A percentile compares a stretch with the other conserved stretches of the same genome.
phyloP scores from a whole-genome alignment of 257 asterid genomes.

The Plantago ovata region DNA sequence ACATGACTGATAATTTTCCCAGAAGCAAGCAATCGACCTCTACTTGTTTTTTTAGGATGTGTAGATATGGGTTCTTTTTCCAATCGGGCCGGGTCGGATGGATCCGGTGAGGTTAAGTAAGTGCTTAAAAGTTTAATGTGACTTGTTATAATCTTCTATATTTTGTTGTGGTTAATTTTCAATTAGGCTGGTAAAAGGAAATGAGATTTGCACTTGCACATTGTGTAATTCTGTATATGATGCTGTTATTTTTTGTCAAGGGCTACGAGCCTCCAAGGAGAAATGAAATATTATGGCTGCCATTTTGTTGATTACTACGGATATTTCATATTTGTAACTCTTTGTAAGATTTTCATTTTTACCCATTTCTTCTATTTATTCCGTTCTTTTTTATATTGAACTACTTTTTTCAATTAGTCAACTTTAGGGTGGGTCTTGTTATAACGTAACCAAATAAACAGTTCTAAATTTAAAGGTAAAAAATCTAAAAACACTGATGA shows the following conservation, averaged over 20 bases:
- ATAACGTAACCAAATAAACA: no score
- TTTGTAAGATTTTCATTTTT: no score
- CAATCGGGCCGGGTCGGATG: no score
- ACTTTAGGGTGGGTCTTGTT: no score
- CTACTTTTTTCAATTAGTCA: no score
- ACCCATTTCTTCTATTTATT: no score
- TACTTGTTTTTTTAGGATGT: conserved; percentile 19
- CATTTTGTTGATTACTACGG: neutral
- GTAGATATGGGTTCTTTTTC: neutral
- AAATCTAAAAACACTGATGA: no score
- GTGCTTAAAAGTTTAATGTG: neutral
- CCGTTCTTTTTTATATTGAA: no score
- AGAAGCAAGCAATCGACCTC: neutral
- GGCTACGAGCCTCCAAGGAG: conserved; percentile 13
- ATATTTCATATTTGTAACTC: no score
- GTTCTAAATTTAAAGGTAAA: no score
- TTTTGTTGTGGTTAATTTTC: conserved; percentile 22
- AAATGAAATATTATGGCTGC: neutral
- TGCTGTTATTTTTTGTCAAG: neutral
- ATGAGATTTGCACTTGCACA: conserved; percentile 21
- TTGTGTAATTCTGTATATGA: no score
- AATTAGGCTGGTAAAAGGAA: neutral
- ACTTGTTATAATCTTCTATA: conserved; percentile 10
- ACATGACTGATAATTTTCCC: neutral
- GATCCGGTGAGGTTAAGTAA: conserved; percentile 26